These are phyloP conservation scores for Sugiyamaella japonica DNA, from an alignment of 1,139 yeast genomes.

Conservation along the genomic window DNA sequence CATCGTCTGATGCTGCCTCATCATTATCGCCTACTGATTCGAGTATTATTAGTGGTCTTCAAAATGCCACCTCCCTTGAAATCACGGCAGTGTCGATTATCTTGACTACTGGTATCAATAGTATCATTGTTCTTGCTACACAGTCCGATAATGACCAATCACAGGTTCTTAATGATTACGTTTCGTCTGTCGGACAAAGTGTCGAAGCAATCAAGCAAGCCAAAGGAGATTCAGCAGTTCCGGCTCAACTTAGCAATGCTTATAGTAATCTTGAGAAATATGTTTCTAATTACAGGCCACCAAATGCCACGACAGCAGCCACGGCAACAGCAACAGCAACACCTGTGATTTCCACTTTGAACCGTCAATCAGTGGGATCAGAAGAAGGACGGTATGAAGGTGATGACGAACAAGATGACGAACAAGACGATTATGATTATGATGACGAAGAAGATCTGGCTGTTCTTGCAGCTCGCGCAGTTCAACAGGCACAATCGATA, in stretches of 20 bases:
- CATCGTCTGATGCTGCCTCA: background rate
- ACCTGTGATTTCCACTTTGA: background rate
- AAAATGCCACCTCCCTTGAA: conserved; percentile 3
- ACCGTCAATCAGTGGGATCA: background rate
- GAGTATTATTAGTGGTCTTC: background rate
- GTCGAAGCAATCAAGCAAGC: conserved; percentile 4
- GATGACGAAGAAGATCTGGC: background rate
- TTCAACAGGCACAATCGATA: background rate
- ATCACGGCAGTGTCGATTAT: background rate
- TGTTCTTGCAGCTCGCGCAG: background rate
- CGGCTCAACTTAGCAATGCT: background rate
- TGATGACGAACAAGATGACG: background rate
- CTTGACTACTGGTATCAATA: conserved; percentile 1
- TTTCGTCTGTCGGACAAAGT: conserved; percentile 2
- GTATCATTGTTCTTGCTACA: conserved; percentile 1
- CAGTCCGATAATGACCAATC: conserved; percentile 2
- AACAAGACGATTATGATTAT: background rate
- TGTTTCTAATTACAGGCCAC: conserved; percentile 5
- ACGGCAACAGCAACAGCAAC: background rate
- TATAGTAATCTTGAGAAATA: background rate
- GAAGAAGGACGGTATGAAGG: background rate
- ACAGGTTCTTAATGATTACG: background rate
- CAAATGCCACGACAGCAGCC: background rate
- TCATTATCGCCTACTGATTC: conserved; percentile 1
- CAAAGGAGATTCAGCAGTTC: background rate